Percentiles rank a stretch among this genome's conserved stretches.
phyloP scores from a whole-genome alignment of 768 basidiomycete genomes.

The Lentinula lateritia region DNA sequence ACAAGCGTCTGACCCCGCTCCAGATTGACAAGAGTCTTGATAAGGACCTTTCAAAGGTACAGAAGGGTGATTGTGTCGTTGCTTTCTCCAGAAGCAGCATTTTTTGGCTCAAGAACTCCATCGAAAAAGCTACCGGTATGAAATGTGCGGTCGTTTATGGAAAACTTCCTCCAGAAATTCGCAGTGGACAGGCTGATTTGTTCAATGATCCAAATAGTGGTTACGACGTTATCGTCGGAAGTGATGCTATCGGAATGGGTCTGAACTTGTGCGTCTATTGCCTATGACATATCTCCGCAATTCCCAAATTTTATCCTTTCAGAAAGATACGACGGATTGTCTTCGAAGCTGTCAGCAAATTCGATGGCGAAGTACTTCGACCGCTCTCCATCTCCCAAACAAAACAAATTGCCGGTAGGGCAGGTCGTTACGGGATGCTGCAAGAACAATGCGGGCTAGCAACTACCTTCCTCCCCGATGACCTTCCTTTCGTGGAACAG shows the following conservation, averaged over 20 bases:
- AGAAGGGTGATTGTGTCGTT: conserved; percentile 87
- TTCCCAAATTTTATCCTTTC: conserved; percentile 1
- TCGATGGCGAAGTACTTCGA: conserved; percentile 31
- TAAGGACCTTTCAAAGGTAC: conserved; percentile 53
- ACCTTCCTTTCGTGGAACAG: conserved; percentile 53
- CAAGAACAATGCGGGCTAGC: conserved; percentile 47
- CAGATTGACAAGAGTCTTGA: conserved; percentile 58
- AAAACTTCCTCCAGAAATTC: conserved; percentile 82
- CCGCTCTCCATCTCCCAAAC: conserved; percentile 67
- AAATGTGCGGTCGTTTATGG: conserved; percentile 93
- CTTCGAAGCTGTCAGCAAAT: conserved; percentile 69
- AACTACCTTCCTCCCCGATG: conserved; percentile 61
- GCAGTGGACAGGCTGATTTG: conserved; percentile 85
- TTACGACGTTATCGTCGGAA: conserved; percentile 87
- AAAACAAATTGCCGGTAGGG: conserved; percentile 94
- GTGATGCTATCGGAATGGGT: conserved; percentile 97
- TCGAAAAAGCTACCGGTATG: conserved; percentile 70
- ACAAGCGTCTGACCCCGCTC: conserved; percentile 87
- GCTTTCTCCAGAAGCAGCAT: conserved; percentile 75
- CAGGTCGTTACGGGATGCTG: conserved; percentile 81
- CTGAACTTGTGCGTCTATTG: conserved; percentile 74
- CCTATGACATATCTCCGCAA: neutral
- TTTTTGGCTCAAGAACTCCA: conserved; percentile 64
- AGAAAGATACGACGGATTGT: conserved; percentile 91
- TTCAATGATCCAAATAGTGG: conserved; percentile 86